phyloP scores from a whole-genome alignment of 352 stramenopile species.

The Pythium angustatum region DNA sequence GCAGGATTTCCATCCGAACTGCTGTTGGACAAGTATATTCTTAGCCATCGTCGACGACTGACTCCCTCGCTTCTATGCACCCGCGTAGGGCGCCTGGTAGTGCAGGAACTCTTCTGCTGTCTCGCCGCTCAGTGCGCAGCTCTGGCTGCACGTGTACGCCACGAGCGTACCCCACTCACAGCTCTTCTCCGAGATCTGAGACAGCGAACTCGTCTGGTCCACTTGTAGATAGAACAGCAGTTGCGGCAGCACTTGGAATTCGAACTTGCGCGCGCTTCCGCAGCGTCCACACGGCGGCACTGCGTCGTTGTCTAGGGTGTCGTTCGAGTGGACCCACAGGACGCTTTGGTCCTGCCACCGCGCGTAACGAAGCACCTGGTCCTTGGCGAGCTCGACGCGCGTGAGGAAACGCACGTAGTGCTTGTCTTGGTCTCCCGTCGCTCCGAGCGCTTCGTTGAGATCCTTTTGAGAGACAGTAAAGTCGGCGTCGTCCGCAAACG shows the following conservation, averaged over 20 bases:
- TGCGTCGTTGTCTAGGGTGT: slow-evolving; percentile 33
- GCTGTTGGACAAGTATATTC: background rate
- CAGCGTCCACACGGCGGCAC: slow-evolving; percentile 84
- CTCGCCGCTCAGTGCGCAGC: slow-evolving; percentile 69
- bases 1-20: background rate
- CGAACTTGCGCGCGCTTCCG: slow-evolving; percentile 84
- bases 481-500: slow-evolving; percentile 69
- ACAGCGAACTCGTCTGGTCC: slow-evolving; percentile 59
- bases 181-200: slow-evolving; percentile 52
- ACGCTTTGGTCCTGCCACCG: slow-evolving; percentile 85
- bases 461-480: slow-evolving; percentile 79
- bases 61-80: slow-evolving; percentile 27
- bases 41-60: background rate
- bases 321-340: slow-evolving; percentile 87
- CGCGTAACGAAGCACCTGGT: slow-evolving; percentile 88
- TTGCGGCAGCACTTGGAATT: slow-evolving; percentile 96
- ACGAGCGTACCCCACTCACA: slow-evolving; percentile 93
- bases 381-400: slow-evolving; percentile 76
- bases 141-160: slow-evolving; percentile 92
- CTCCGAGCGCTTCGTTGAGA: slow-evolving; percentile 67
- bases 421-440: slow-evolving; percentile 65
- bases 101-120: slow-evolving; percentile 73
- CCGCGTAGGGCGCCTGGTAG: slow-evolving; percentile 71
- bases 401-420: slow-evolving; percentile 83
- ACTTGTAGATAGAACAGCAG: slow-evolving; percentile 92